Conservation (phyloP, 2,329 filamentous ascomycete species). For the Scedosporium aurantiacum region DNA sequence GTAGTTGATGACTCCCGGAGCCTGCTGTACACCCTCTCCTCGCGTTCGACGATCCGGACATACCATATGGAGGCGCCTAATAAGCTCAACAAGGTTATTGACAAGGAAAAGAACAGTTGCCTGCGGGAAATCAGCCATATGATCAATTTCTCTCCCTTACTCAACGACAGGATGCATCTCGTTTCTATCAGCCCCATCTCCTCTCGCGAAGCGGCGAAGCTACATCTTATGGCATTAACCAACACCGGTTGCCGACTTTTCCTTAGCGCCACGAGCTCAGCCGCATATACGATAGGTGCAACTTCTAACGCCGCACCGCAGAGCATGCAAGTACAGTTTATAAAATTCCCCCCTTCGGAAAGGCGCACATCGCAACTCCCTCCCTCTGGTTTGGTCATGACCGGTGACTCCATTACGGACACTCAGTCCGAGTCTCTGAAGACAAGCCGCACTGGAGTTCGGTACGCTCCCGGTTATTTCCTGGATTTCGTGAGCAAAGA, state of each 20-base stretch:
- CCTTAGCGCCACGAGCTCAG: conserved; percentile 76
- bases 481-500: conserved; percentile 66
- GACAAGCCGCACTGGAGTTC: conserved; percentile 39
- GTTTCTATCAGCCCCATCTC: conserved; percentile 81
- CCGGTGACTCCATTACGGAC: conserved; percentile 31
- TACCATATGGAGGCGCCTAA: conserved; percentile 69
- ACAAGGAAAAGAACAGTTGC: conserved; percentile 51
- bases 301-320: conserved; percentile 60
- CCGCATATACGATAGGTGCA: conserved; percentile 51
- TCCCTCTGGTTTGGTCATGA: conserved; percentile 19
- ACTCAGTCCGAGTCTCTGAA: conserved; percentile 37
- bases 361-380: conserved; percentile 12
- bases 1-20: conserved; percentile 80
- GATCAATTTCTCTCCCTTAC: conserved; percentile 60
- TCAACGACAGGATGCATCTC: conserved; percentile 60
- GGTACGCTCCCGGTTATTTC: conserved; percentile 83
- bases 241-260: conserved; percentile 86
- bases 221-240: conserved; percentile 84
- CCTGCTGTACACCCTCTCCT: conserved; percentile 85
- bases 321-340: conserved; percentile 95
- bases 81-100: conserved; percentile 52
- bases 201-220: conserved; percentile 63
- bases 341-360: conserved; percentile 72
- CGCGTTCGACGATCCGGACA: conserved; percentile 75
- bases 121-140: conserved; percentile 75